phyloP scores from a whole-genome alignment of 306 rosid genomes.

The Lagenaria siceraria region DNA sequence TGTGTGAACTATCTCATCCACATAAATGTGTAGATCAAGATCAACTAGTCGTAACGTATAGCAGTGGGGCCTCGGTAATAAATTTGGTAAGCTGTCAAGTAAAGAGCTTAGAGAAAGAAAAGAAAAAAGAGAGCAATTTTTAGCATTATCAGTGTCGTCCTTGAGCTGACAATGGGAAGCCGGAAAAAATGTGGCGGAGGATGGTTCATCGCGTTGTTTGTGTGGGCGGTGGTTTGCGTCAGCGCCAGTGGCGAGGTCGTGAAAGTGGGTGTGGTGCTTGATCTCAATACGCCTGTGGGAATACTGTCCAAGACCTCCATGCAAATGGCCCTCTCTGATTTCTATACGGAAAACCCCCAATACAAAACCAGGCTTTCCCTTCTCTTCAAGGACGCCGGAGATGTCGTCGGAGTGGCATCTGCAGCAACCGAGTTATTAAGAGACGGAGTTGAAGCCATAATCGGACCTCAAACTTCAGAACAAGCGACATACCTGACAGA shows the following conservation, averaged over 20 bases:
- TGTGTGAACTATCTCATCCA: too few relatives aligned
- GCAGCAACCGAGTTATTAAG: slow-evolving; percentile 12
- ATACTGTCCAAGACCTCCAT: background rate
- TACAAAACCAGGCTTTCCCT: background rate
- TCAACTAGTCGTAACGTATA: too few relatives aligned
- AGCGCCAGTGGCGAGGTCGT: background rate
- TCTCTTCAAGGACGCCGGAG: background rate
- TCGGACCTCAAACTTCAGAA: slow-evolving; percentile 13
- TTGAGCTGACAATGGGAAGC: background rate
- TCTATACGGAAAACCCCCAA: background rate
- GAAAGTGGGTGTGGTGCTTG: slow-evolving; percentile 12
- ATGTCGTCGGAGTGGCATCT: background rate
- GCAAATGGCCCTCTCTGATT: background rate
- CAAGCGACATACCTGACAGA: slow-evolving; percentile 9
- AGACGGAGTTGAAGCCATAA: slow-evolving; percentile 2
- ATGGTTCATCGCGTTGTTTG: background rate
- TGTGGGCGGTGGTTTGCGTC: background rate
- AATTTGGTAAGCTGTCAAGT: too few relatives aligned
- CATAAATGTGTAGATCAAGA: too few relatives aligned
- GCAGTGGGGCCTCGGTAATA: too few relatives aligned
- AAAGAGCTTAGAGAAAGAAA: too few relatives aligned
- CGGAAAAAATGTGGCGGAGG: background rate
- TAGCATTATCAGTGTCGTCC: too few relatives aligned
- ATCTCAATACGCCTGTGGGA: background rate
- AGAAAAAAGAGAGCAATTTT: too few relatives aligned